Percentiles rank a stretch among this genome's conserved stretches.
These are phyloP conservation scores for Irpex sp. DNA, from an alignment of 1,284 basidiomycete genomes.

Conservation along the genomic window DNA sequence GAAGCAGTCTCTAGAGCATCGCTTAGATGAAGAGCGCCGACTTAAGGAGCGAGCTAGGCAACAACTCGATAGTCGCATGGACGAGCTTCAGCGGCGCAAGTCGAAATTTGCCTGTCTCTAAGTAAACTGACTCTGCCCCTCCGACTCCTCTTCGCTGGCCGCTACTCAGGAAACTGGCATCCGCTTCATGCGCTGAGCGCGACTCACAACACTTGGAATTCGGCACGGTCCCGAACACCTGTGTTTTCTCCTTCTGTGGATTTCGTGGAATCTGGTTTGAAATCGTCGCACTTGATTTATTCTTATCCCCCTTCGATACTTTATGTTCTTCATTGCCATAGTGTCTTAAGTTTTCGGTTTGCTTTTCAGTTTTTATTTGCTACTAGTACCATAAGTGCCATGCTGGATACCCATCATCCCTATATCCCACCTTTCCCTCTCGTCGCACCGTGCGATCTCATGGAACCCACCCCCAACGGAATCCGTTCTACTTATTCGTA, in stretches of 20 bases:
- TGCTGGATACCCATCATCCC: constrained; percentile 7
- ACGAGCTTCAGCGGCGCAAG: constrained; percentile 76
- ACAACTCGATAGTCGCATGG: constrained; percentile 82
- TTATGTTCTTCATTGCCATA: neutral
- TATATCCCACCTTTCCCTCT: neutral
- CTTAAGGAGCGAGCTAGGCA: constrained; percentile 80
- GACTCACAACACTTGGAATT: neutral
- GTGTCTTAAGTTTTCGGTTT: constrained; percentile 1
- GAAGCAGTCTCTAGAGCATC: constrained; percentile 78
- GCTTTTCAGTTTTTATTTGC: constrained; percentile 3
- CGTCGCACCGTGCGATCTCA: neutral
- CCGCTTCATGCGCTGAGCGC: constrained; percentile 2
- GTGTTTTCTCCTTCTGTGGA: constrained; percentile 12
- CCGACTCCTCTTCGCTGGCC: neutral
- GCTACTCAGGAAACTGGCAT: neutral
- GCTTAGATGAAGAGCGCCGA: constrained; percentile 77
- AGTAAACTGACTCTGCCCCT: constrained; percentile 16
- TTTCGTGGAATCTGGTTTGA: constrained; percentile 4
- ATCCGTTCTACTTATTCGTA: no score
- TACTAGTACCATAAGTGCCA: constrained; percentile 3
- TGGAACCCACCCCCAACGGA: neutral
- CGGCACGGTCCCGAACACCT: constrained; percentile 10
- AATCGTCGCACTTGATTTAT: neutral
- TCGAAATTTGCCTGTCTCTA: constrained; percentile 83
- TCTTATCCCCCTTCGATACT: neutral